A percentile compares a stretch with the other conserved stretches of the same genome.
These are phyloP conservation scores for Pseudoscleropodium purum DNA, from an alignment of 225 moss, liverwort and hornwort genomes.

Conservation along the genomic window DNA sequence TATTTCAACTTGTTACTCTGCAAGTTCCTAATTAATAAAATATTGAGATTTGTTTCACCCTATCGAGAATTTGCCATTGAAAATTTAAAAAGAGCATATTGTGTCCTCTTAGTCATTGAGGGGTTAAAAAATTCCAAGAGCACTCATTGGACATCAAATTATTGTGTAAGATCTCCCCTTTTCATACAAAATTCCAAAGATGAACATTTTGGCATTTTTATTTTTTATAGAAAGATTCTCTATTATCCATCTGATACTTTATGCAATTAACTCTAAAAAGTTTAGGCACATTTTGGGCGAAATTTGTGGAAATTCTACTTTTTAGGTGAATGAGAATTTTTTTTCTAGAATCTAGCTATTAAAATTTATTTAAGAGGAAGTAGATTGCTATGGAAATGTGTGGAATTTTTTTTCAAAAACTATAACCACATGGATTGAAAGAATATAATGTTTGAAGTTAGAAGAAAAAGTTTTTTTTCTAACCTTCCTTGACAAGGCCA, in stretches of 20 bases:
- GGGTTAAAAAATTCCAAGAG: no score
- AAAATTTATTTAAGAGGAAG: not conserved
- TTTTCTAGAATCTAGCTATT: no score
- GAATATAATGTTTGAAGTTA: not conserved
- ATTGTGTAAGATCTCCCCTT: fast-evolving
- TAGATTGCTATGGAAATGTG: not conserved
- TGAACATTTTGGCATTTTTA: fast-evolving
- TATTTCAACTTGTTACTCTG: no score
- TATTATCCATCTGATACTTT: not conserved
- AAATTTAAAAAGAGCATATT: no score
- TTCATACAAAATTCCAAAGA: not conserved
- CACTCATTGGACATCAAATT: not conserved
- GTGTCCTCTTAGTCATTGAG: no score
- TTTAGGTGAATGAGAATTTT: not conserved
- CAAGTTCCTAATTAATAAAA: no score
- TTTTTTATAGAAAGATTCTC: fast-evolving
- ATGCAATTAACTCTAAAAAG: fast-evolving
- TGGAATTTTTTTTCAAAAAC: no score
- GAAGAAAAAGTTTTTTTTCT: fast-evolving
- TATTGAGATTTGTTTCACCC: no score
- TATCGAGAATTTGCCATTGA: no score
- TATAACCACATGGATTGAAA: not conserved
- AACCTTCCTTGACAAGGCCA: fast-evolving
- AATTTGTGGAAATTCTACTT: not conserved
- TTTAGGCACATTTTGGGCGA: fast-evolving